Conservation (phyloP, 768 basidiomycete genomes). For the Candolleomyces eurysporus region DNA sequence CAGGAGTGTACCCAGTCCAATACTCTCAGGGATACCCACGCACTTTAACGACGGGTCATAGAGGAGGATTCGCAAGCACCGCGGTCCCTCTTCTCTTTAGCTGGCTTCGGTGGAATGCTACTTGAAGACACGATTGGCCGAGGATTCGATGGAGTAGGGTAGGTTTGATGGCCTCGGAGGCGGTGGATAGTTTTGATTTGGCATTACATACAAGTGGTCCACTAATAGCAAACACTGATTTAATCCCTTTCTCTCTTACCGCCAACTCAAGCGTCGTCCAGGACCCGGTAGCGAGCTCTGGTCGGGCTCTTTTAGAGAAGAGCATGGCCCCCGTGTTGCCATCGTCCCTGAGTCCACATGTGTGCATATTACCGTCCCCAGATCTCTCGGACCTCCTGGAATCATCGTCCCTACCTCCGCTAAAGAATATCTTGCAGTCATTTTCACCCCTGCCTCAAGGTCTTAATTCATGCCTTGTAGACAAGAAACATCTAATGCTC, state of each 20-base stretch:
- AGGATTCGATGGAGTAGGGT: conserved; percentile 27
- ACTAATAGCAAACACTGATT: too few species aligned
- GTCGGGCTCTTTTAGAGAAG: neutral
- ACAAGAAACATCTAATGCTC: neutral
- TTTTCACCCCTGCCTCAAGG: conserved; percentile 84
- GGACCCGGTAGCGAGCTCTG: neutral
- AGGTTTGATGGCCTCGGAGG: conserved; percentile 17
- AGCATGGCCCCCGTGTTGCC: conserved; percentile 57
- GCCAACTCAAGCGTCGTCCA: too few species aligned
- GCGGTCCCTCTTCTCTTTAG: conserved; percentile 34
- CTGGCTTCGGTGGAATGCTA: conserved; percentile 48
- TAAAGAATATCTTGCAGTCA: conserved; percentile 76
- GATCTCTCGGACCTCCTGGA: conserved; percentile 65
- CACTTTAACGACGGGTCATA: neutral
- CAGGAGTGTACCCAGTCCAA: neutral
- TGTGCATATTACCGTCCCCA: conserved; percentile 68
- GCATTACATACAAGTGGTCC: conserved; percentile 5
- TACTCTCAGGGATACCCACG: neutral
- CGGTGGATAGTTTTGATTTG: conserved; percentile 18
- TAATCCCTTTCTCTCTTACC: too few species aligned
- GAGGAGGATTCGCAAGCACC: conserved; percentile 19
- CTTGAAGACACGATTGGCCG: conserved; percentile 41
- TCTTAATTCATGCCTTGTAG: conserved; percentile 19
- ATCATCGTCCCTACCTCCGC: conserved; percentile 58
- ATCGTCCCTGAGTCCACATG: conserved; percentile 76